Conservation (phyloP, 306 rosid species). For the Sophora flavescens region DNA sequence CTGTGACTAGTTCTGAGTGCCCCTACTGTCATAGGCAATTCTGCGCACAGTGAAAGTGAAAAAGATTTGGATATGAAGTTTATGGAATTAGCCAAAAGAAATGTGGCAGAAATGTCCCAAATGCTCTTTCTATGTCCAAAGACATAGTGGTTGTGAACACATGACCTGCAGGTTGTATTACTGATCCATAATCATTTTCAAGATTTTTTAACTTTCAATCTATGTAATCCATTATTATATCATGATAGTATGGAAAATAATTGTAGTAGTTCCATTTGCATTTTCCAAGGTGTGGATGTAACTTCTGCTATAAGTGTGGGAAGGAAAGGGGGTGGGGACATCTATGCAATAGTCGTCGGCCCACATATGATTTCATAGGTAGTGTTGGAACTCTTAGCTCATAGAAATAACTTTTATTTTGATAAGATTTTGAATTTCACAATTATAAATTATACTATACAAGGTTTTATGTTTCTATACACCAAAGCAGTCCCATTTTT, state of each 20-base stretch:
- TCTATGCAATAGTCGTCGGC: background rate
- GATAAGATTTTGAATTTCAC: background rate
- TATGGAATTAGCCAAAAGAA: background rate
- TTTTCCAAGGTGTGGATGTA: slow-evolving; percentile 34
- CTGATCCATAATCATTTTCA: background rate
- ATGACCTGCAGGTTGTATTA: slow-evolving; percentile 17
- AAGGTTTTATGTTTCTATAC: background rate
- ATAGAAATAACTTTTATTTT: background rate
- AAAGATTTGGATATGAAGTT: background rate
- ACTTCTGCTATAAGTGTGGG: slow-evolving; percentile 45
- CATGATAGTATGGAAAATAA: background rate
- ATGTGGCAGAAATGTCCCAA: slow-evolving; percentile 24
- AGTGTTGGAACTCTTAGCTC: background rate
- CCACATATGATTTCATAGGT: background rate
- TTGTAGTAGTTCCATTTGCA: background rate
- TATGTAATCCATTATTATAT: background rate
- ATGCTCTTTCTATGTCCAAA: slow-evolving; percentile 23
- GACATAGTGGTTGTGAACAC: background rate
- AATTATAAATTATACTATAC: background rate
- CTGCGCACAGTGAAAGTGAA: background rate
- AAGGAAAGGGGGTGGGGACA: slow-evolving; percentile 14
- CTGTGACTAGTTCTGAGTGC: slow-evolving; percentile 10
- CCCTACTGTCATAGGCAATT: background rate
- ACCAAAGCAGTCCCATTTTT: background rate
- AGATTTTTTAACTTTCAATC: background rate